phyloP scores from a whole-genome alignment of 768 basidiomycete species.

The Auricularia auricula-judae region DNA sequence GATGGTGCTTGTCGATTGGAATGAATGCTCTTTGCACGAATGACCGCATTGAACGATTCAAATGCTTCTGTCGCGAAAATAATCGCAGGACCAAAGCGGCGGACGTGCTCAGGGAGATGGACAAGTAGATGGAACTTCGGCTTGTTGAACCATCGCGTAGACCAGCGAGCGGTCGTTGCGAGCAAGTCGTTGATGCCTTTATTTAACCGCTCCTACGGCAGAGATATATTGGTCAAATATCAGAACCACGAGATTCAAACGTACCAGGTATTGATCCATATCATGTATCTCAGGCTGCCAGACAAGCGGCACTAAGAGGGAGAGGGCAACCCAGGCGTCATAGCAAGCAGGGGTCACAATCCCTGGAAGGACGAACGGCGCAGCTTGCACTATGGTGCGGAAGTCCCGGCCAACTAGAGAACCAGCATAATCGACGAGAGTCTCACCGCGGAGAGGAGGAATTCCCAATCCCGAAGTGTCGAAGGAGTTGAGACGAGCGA shows the following conservation, averaged over 20 bases:
- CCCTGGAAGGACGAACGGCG: constrained; percentile 27
- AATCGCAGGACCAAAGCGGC: constrained; percentile 30
- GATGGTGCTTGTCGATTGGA: constrained; percentile 25
- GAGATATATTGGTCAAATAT: too few relatives aligned
- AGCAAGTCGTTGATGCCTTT: constrained; percentile 27
- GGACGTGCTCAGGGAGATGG: constrained; percentile 27
- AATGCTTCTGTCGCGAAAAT: constrained; percentile 31
- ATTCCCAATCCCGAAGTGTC: constrained; percentile 21
- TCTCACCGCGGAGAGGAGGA: constrained; percentile 17
- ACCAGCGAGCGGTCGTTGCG: constrained; percentile 18
- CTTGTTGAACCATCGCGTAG: constrained; percentile 29
- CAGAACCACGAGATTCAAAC: too few relatives aligned
- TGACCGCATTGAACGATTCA: constrained; percentile 19
- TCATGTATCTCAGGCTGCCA: constrained; percentile 1
- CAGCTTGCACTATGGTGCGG: constrained; percentile 15
- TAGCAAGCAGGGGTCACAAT: constrained; percentile 8
- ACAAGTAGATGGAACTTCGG: constrained; percentile 33
- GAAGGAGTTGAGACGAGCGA: constrained; percentile 5
- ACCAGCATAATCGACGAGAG: constrained; percentile 27
- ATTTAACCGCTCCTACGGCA: constrained; percentile 8
- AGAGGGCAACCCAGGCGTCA: not conserved
- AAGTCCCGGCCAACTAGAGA: constrained; percentile 28
- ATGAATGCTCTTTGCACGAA: constrained; percentile 22
- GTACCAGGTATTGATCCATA: not conserved
- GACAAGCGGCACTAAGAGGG: not conserved